Base-by-base conservation (phyloP, 2,329 filamentous ascomycete species). In the Trichoderma lentiforme region DNA sequence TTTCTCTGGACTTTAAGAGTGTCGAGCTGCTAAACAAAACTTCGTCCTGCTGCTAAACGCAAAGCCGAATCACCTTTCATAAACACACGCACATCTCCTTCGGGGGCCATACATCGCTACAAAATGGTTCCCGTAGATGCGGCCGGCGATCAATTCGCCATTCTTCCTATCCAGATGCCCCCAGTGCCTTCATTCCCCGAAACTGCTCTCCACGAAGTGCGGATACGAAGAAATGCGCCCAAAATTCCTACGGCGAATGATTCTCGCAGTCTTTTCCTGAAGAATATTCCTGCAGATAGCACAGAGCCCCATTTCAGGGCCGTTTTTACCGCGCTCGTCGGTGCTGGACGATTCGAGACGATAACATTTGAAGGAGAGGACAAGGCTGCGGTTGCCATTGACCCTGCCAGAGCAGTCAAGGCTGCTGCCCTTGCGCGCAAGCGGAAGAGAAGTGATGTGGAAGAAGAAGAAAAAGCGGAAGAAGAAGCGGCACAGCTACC, bases 241-340 rank as follows among this genome's bases (percentile, higher is more conserved):
- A 93, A 92, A 82, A 87, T 93, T 53, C 90, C 93, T 15, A 92
- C 92, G 8, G 85, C 88, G 70, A 88, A 92, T 80, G 92, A 95
- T 76, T 84, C 89, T 18, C 91, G 95, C 76, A 94, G 93, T 73
- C 86, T 99, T 21, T 99, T 97, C 82, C 80, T 97, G n/a, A 92
- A 95, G 74, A 98, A 99, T 78, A 84, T 97, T 1, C 96, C 96
- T 7, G 86, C 92, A 74, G 95, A 98, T 79, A 91, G 93, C 72
- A 97, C 93, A 5, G 91, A 93, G 71, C 81, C 85, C 1, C 93
- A 95, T 77, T 86, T 98, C 56, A 90, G 93, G 58, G 86, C 90
- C 56, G 83, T 98, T 0, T 97, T 98, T 76, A 84, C 89, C 1
- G 85, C 87, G 1, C 88, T 97, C 18, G 86, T 98, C 0, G 92